Evolutionary conservation across 805 yeast genomes (phyloP), one percentile per base, ranked within the genome.

Genomic region (Schwanniomyces vanrijiae): DNA sequence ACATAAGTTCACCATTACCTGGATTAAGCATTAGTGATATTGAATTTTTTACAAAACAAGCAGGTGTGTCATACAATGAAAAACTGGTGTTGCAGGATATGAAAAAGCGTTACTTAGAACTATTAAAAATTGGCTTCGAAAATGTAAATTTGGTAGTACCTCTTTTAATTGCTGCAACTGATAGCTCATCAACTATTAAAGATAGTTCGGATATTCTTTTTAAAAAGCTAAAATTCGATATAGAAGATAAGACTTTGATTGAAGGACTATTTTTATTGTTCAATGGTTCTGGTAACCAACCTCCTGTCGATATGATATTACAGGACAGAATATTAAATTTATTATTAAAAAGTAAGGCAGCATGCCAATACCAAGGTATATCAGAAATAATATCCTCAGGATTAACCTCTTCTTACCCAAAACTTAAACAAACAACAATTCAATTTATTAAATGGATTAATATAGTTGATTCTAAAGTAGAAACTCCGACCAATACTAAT

Each of bases 361-460:
- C 86, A 2, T 75, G 86, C 0, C 53, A 58, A 5, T 66, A 73
- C 13, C 46, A 61, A 0, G 50, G 62, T 1, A 71, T 86, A 5
- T 68, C 80, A 3, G 58, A 72, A 41, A 70, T 89, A 16, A 72
- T 84, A 2, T 73, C 82, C 1, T 63, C 77, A 13, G 96, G 94
- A 1, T 67, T 90, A 34, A 64, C 73, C 25, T 80, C 90, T 0
- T 73, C 78, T 3, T 76, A 74, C 51, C 54, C 69, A 4, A 80
- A 72, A 50, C 62, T 86, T 45, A 81, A 81, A 52, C 80, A 81
- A 18, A 61, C 81, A 0, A 76, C 89, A 0, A 73, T 89, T 3
- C 73, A 76, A 37, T 86, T 88, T 58, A 77, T 88, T 18, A 80
- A 82, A 50, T 84, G 88, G 80, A 79, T 82, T 3, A 67, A 78